Conservation (phyloP, 2,329 filamentous ascomycete genomes). For the Anisogramma anomala region DNA sequence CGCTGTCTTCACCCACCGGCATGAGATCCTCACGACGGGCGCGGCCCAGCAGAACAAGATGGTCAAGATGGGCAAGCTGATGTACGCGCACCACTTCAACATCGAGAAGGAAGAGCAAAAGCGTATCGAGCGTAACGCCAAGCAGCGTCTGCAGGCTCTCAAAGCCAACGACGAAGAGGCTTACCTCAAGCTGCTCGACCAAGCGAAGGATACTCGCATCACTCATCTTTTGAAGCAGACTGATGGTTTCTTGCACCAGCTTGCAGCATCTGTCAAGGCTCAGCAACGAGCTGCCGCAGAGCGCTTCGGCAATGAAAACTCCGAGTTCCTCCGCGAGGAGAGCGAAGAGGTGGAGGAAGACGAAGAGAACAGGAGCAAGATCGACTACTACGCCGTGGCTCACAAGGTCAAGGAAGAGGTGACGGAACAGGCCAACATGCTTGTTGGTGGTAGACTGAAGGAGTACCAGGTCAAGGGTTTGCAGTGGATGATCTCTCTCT, state of each 20-base stretch:
- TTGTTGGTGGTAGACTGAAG: conserved; percentile 87
- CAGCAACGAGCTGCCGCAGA: conserved; percentile 79
- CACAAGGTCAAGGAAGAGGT: conserved; percentile 94
- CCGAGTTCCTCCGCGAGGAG: conserved; percentile 30
- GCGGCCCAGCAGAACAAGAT: conserved; percentile 59
- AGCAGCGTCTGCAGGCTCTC: conserved; percentile 96
- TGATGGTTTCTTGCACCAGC: conserved; percentile 91
- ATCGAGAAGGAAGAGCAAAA: conserved; percentile 99
- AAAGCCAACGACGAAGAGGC: conserved; percentile 99
- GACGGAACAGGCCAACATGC: conserved; percentile 65
- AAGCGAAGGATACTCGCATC: conserved; percentile 98
- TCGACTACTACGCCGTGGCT: conserved; percentile 97
- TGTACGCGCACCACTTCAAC: conserved; percentile 81
- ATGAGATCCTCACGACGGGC: conserved; percentile 61
- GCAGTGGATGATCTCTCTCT: conserved; percentile 98
- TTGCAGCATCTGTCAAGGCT: conserved; percentile 85
- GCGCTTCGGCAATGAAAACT: conserved; percentile 57
- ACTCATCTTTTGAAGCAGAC: conserved; percentile 94
- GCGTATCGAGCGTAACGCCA: conserved; percentile 90
- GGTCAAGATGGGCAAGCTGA: conserved; percentile 78
- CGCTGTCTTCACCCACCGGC: conserved; percentile 70
- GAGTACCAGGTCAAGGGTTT: conserved; percentile 98
- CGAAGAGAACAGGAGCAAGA: conserved; percentile 66
- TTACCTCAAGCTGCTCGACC: conserved; percentile 92
- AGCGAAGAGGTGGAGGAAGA: conserved; percentile 50